Base-by-base conservation (phyloP, 2,329 filamentous ascomycete genomes). In the Trichophyton schoenleinii region DNA sequence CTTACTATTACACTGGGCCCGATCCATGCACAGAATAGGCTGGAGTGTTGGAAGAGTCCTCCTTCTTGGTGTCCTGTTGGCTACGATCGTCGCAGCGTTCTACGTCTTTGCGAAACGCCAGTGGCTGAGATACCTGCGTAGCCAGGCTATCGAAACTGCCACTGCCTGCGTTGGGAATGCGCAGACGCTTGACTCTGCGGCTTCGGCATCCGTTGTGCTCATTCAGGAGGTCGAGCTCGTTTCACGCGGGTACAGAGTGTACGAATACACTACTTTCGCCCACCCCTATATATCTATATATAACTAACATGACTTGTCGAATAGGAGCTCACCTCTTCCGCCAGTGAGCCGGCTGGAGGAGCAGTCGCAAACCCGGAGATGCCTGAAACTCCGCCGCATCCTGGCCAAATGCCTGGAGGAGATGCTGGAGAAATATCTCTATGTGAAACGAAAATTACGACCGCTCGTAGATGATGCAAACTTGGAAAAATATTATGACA, bases 181-280 rank as follows among this genome's bases (percentile, higher is more conserved):
- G 44, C 89, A 95, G 70, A 84, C 86, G 58, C 90, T 95, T 67
- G 91, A 96, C 73, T 83, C 86, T 46, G 86, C 87, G 22, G 85
- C 83, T 46, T 85, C 86, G 44, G 87, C 89, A 36, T 87, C 89
- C 1, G 79, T 96, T 61, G 85, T 87, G 42, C 81, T 96, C 63
- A 87, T 96, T 64, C 91, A 96, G 72, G 91, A 96, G 74, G 91
- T 96, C n/a, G 91, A 96, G 75, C 80, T 96, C 36, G 91, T 96
- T 28, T 95, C 91, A 34, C 84, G 91, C 67, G 91, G 91, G 22
- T 96, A 95, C 73, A 82, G 89, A 75, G 80, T 96, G 85, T 90
- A 74, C 73, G 85, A 77, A 57, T 31, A 53, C 36, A 34, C 6
- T 34, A 2, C 9, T 22, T 31, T 46, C 5, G 20, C 31, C 36